Base-by-base conservation (phyloP, 495 filamentous ascomycete species). In the Bacidia gigantensis region DNA sequence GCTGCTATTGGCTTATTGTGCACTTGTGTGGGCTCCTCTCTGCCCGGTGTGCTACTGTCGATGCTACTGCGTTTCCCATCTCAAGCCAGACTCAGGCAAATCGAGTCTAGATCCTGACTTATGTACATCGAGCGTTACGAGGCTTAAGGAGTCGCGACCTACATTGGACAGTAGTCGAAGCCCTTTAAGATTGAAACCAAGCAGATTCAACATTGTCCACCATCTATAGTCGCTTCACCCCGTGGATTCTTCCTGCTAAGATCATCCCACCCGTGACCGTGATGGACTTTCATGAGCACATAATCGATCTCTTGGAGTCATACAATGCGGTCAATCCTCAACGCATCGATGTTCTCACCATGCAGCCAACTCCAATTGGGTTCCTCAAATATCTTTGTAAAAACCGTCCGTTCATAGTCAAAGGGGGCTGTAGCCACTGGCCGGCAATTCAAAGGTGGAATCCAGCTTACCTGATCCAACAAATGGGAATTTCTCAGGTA, bases 391-490 rank as follows among this genome's bases (percentile, higher is more conserved):
- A 76, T 64, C 82, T 84, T 14, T 68, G 77, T 26, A 67, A 60
- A 17, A 88, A 88, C 56, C 72, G 74, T 0, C 85, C 85, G 5
- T 86, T 87, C 50, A 74, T 88, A 1, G 71, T 87, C 32, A 70
- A 78, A 32, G 65, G 71, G 2, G 81, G 70, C 7, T 79, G 77
- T 0, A 48, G 49, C 9, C 54, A 69, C 51, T 89, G 83, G 84
- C 54, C 63, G 3, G 83, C 85, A 1, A 58, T 67, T 2, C 57
- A 61, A 51, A 73, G 64, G 20, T 89, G 85, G 85, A 73, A 73
- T 50, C 68, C 70, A 11, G 56, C 55, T 7, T 80, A 75, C 55
- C 64, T 89, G 2, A 66, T 65, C 24, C 50, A 67, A n/a, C 58
- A 58, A 9, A 72, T 89, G 59, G 65, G 62, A 10, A 67, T 67